These are phyloP conservation scores for Globisporangium solare DNA, from an alignment of 352 stramenopile species.

Conservation along the genomic window DNA sequence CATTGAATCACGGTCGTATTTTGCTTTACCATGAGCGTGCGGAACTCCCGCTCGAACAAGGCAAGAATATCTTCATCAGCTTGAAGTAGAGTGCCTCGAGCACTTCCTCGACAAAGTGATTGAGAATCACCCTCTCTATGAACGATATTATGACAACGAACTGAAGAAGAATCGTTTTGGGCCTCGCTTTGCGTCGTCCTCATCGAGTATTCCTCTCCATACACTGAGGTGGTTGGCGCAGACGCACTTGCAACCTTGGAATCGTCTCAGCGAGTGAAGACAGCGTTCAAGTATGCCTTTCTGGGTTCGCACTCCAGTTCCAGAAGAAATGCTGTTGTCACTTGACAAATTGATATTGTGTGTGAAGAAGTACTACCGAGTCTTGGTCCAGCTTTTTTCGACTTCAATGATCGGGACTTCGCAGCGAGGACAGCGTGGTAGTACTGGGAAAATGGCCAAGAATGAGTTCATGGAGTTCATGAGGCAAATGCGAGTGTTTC, in stretches of 20 bases:
- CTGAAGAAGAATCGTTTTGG: neutral
- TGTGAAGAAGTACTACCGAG: slow-evolving; percentile 37
- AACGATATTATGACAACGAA: neutral
- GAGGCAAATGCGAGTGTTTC: slow-evolving; percentile 49
- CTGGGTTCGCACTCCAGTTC: slow-evolving; percentile 24
- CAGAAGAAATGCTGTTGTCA: slow-evolving; percentile 20
- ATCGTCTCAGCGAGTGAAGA: neutral
- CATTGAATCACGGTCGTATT: slow-evolving; percentile 5
- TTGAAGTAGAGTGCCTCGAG: slow-evolving; percentile 7
- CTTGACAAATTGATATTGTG: slow-evolving; percentile 31
- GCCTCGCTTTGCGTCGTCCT: neutral
- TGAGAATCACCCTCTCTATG: slow-evolving; percentile 10
- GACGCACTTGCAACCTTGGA: slow-evolving; percentile 7
- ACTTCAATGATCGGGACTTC: slow-evolving; percentile 12
- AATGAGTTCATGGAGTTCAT: slow-evolving; percentile 39
- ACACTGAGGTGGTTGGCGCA: slow-evolving; percentile 13
- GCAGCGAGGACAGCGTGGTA: neutral
- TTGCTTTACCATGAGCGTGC: slow-evolving; percentile 10
- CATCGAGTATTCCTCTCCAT: neutral
- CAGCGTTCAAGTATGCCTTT: slow-evolving; percentile 1
- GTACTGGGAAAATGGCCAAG: slow-evolving; percentile 20
- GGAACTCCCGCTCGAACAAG: slow-evolving; percentile 2
- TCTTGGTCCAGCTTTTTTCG: slow-evolving; percentile 40
- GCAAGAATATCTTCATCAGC: neutral
- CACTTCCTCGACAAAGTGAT: slow-evolving; percentile 9